phyloP scores from a whole-genome alignment of 202 grass and related monocot species.

The Sporobolus alterniflorus region DNA sequence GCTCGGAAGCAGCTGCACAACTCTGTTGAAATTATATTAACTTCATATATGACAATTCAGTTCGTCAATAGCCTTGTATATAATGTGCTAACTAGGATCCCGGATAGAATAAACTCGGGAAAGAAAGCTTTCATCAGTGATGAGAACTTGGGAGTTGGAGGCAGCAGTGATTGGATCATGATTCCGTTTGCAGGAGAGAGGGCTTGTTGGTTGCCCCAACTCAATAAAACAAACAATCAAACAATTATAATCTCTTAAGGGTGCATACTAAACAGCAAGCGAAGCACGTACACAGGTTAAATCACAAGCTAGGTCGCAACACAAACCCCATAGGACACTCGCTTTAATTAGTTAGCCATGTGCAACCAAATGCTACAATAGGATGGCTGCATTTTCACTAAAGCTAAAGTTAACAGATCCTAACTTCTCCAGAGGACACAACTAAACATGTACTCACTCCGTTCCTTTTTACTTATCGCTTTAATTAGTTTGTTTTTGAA shows the following conservation, averaged over 20 bases:
- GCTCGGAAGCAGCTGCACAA: not conserved
- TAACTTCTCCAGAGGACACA: conserved; percentile 1
- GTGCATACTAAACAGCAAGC: not conserved
- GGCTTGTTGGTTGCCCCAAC: not conserved
- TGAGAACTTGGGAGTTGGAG: too few species aligned
- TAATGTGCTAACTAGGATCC: not conserved
- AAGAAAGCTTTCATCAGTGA: not conserved
- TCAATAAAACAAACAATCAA: not conserved
- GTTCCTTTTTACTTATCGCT: too few species aligned
- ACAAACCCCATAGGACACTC: not conserved
- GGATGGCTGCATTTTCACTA: not conserved
- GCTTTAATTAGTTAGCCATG: conserved; percentile 8
- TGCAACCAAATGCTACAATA: not conserved
- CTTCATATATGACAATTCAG: not conserved
- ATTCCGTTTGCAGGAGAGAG: not conserved
- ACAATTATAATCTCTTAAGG: not conserved
- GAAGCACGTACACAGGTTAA: not conserved
- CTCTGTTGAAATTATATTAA: not conserved
- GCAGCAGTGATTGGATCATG: not conserved
- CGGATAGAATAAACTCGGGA: not conserved
- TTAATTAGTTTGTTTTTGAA: too few species aligned
- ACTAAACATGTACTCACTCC: conserved; percentile 39
- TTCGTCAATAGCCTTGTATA: not conserved
- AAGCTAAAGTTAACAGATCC: conserved; percentile 10
- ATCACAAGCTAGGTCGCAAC: not conserved